Conservation (phyloP, 441 rosid species). For the Jatropha podagrica region DNA sequence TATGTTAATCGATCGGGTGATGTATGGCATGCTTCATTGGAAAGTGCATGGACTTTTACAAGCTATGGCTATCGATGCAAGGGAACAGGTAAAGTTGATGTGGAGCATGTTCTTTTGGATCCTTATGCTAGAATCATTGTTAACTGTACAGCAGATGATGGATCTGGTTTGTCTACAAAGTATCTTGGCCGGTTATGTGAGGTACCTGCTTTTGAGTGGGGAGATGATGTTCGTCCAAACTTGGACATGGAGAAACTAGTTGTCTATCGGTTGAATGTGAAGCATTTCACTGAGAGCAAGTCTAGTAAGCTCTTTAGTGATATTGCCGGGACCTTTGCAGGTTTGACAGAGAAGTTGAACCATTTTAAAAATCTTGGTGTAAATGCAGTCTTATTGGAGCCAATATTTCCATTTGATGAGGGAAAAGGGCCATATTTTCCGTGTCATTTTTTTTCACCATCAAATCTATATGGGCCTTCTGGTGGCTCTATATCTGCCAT, state of each 20-base stretch:
- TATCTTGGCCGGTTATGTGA: constrained; percentile 53
- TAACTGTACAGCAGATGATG: constrained; percentile 30
- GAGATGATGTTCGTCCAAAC: constrained; percentile 56
- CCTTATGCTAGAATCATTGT: constrained; percentile 69
- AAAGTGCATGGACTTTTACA: constrained; percentile 43
- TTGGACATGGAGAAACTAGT: constrained; percentile 63
- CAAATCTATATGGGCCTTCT: constrained; percentile 54
- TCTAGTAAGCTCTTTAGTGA: constrained; percentile 60
- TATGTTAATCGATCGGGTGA: constrained; percentile 83
- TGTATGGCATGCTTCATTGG: constrained; percentile 78
- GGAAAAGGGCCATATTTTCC: constrained; percentile 76
- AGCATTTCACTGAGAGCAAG: constrained; percentile 62
- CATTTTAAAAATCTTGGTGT: constrained; percentile 73
- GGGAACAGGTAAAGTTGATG: constrained; percentile 32
- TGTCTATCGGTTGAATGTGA: constrained; percentile 75
- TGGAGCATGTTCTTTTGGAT: constrained; percentile 57
- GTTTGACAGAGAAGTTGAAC: constrained; percentile 62
- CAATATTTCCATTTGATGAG: constrained; percentile 68
- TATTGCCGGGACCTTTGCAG: constrained; percentile 79
- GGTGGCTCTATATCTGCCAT: constrained; percentile 47
- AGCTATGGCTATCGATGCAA: constrained; percentile 69
- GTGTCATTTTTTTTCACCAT: constrained; percentile 71
- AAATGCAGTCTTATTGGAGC: constrained; percentile 83
- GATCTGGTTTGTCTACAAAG: constrained; percentile 30
- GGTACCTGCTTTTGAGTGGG: constrained; percentile 79